These are phyloP conservation scores for Boletus rufocinnamomeus DNA, from an alignment of 768 basidiomycete genomes.

Conservation along the genomic window DNA sequence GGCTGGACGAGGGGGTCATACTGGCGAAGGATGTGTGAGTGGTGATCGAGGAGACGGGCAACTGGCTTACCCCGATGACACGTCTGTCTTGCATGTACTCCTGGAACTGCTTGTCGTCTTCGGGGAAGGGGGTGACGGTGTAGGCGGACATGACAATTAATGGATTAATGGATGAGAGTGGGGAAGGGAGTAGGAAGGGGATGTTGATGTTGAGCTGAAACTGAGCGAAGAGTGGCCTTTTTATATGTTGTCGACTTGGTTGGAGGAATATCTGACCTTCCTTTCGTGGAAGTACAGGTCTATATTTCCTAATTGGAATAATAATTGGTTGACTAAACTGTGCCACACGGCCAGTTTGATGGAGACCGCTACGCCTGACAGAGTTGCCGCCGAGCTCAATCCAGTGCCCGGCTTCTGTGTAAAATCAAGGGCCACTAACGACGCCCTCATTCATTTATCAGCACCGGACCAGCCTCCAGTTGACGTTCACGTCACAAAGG, in stretches of 20 bases:
- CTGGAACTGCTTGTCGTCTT: conserved; percentile 62
- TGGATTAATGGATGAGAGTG: background rate
- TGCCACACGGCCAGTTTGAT: conserved; percentile 17
- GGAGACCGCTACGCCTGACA: conserved; percentile 19
- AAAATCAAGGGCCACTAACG: conserved; percentile 53
- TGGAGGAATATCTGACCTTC: conserved; percentile 1
- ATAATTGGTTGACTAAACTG: too few species aligned
- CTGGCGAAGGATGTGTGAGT: too few species aligned
- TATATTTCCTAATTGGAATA: conserved; percentile 10
- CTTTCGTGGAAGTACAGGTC: conserved; percentile 6
- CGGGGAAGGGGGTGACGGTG: conserved; percentile 63
- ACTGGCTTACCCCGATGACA: conserved; percentile 68
- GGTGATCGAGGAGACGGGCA: too few species aligned
- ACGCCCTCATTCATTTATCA: conserved; percentile 33
- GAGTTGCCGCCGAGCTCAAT: conserved; percentile 41
- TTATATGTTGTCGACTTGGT: conserved; percentile 21
- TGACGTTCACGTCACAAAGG: conserved; percentile 39
- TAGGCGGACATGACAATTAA: conserved; percentile 27
- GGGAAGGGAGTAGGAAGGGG: too few species aligned
- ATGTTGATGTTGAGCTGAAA: conserved; percentile 5
- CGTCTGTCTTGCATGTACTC: conserved; percentile 81
- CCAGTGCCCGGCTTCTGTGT: conserved; percentile 73
- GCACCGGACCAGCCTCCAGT: conserved; percentile 11
- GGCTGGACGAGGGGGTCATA: too few species aligned
- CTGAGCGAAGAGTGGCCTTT: conserved; percentile 15